Conservation (phyloP, 805 yeast genomes). For the Zygotorulaspora danielsina region DNA sequence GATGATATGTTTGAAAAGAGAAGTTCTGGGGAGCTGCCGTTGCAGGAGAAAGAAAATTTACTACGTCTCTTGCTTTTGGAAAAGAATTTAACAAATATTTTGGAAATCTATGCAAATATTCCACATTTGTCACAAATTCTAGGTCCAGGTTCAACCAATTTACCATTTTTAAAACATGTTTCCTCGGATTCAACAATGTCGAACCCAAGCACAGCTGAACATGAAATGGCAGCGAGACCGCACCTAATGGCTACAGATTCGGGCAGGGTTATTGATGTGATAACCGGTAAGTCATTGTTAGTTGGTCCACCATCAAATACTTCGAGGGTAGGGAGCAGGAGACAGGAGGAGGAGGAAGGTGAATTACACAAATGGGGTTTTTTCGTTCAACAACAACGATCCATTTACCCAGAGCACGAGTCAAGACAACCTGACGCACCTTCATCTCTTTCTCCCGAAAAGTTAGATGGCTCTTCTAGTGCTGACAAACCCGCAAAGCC, state of each 20-base stretch:
- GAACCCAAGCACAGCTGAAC: constrained; percentile 10
- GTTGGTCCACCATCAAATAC: constrained; percentile 62
- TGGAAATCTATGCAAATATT: constrained; percentile 35
- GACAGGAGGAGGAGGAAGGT: constrained; percentile 90
- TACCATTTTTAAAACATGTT: constrained; percentile 19
- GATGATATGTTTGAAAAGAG: constrained; percentile 57
- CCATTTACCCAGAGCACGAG: constrained; percentile 33
- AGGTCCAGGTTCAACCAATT: constrained; percentile 5
- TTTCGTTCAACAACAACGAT: constrained; percentile 61
- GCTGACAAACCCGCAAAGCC: constrained; percentile 8
- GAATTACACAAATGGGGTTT: constrained; percentile 84
- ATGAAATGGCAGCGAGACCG: constrained; percentile 38
- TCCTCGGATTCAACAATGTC: constrained; percentile 16
- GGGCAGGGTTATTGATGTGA: constrained; percentile 54
- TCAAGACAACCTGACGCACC: constrained; percentile 4
- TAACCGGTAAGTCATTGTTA: constrained; percentile 68
- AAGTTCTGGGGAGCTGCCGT: constrained; percentile 47
- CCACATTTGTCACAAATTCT: constrained; percentile 20
- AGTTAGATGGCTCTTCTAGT: constrained; percentile 6
- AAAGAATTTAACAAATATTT: constrained; percentile 57
- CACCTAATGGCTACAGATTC: constrained; percentile 71
- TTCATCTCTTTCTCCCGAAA: constrained; percentile 4
- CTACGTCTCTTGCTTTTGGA: constrained; percentile 66
- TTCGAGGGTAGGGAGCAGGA: constrained; percentile 62
- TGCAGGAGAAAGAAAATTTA: constrained; percentile 72